Percentiles rank a stretch among this genome's conserved stretches.
These are phyloP conservation scores for Apiospora aurea DNA, from an alignment of 2,329 filamentous ascomycete genomes.

Conservation along the genomic window DNA sequence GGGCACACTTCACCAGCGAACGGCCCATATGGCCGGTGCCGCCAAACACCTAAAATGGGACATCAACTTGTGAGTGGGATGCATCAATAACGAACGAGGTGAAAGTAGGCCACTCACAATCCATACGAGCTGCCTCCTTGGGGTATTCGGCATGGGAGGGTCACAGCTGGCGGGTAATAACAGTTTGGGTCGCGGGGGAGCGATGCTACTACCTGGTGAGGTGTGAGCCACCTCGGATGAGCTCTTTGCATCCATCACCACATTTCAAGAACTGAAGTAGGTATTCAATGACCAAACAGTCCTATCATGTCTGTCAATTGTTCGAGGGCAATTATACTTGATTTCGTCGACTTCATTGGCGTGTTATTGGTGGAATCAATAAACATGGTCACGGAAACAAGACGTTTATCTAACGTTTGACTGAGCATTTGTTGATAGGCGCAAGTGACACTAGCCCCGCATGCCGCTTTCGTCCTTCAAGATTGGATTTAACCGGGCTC, in stretches of 20 bases:
- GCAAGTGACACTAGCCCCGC: constrained; percentile 12
- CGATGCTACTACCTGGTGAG: constrained; percentile 37
- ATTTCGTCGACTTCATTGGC: background rate
- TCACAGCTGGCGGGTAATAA: constrained; percentile 85
- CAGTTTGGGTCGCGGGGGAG: constrained; percentile 38
- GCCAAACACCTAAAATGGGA: constrained; percentile 75
- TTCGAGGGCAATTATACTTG: too few relatives aligned
- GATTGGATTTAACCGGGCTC: constrained; percentile 14
- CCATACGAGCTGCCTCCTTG: constrained; percentile 83
- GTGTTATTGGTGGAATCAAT: background rate
- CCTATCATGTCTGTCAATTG: background rate
- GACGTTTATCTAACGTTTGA: background rate
- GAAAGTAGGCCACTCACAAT: constrained; percentile 66
- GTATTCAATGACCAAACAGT: background rate
- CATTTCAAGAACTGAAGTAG: background rate
- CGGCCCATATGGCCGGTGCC: constrained; percentile 97
- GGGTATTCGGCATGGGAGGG: constrained; percentile 75
- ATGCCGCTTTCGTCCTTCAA: background rate
- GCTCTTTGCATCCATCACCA: constrained; percentile 22
- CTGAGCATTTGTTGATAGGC: background rate
- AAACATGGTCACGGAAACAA: background rate
- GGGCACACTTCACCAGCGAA: constrained; percentile 82
- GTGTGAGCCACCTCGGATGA: constrained; percentile 36
- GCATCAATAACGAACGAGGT: background rate
- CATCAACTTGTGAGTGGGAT: constrained; percentile 5